Evolutionary conservation across 2,329 filamentous ascomycete genomes (phyloP), one percentile per base, ranked within the genome.

Genomic region (Phialophora chinensis): DNA sequence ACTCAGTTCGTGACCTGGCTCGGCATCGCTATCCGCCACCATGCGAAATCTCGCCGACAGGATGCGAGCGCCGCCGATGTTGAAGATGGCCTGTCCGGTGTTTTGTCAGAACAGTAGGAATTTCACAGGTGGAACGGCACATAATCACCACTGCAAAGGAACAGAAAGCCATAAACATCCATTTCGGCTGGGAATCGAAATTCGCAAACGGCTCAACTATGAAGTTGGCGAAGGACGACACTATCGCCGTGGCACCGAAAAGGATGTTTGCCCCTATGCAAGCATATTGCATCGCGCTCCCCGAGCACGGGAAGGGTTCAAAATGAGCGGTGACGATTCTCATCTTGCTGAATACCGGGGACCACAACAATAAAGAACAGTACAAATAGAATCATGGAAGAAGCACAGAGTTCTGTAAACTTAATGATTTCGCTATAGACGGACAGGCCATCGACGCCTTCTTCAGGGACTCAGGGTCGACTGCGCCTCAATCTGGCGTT

Each of bases 1-100:
- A 31, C 49, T 60, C 17, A 52, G 11, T 42, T 60, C 58, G 8
- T 38, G 33, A 20, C 58, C 58, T 27, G 58, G 47, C 20, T 60
- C 58, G 14, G 31, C 27, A 14, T 52, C 47, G 29, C 44, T 42
- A 25, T 60, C 58, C 14, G 58, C 58, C n/a, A 60, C n/a, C 3
- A 20, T 60, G 27, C 58, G 58, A 60, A 53, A 53, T 23, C 47
- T 31, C 6, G 58, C 44, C 27, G 17, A 49, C 2, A 52, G 20
- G 14, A 23, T 23, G 10, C 27, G 23, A 17, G 29, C n/a, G 42
- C 25, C n/a, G 27, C 14, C n/a, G 14, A 60, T 60, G 29, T 60
- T 53, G 29, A 27, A 52, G 29, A 6, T 27, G 7, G 47, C 44
- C 47, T 52, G 58, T 50, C 6, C 5, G 1, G 25, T 1, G 25